Conservation (phyloP, 208 protist genomes). For the Jaenimonas drosophilae region DNA sequence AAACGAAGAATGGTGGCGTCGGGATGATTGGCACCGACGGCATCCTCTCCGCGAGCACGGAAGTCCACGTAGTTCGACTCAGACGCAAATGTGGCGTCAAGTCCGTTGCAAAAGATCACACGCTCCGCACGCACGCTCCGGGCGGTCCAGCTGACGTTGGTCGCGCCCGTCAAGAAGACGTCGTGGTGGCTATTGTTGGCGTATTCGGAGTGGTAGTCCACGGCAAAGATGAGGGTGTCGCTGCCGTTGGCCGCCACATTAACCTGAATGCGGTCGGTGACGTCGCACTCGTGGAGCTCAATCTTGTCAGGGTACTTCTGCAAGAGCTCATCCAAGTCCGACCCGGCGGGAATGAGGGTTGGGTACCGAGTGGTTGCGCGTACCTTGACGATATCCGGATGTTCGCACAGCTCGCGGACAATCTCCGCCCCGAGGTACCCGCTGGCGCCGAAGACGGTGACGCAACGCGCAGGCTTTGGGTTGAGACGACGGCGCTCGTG, state of each 20-base stretch:
- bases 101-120: slow-evolving; percentile 85
- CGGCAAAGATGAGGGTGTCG: slow-evolving; percentile 87
- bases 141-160: slow-evolving; percentile 87
- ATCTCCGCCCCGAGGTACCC: slow-evolving; percentile 85
- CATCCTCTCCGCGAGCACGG: slow-evolving; percentile 82
- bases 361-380: slow-evolving; percentile 84
- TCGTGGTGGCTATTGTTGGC: slow-evolving; percentile 90
- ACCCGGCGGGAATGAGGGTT: slow-evolving; percentile 79
- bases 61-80: slow-evolving; percentile 90
- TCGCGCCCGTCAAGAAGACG: slow-evolving; percentile 80
- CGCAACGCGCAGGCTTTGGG: slow-evolving; percentile 79
- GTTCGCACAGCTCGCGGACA: slow-evolving; percentile 84
- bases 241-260: slow-evolving; percentile 87
- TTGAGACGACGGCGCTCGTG: slow-evolving; percentile 83
- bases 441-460: slow-evolving; percentile 84
- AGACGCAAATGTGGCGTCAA: slow-evolving; percentile 88
- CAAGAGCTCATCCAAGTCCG: slow-evolving; percentile 79
- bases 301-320: slow-evolving; percentile 83
- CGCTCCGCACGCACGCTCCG: slow-evolving; percentile 83
- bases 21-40: slow-evolving; percentile 82
- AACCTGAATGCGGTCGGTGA: slow-evolving; percentile 87
- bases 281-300: slow-evolving; percentile 88
- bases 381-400: slow-evolving; percentile 84
- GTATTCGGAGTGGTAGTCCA: slow-evolving; percentile 87
- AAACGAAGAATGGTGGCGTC: slow-evolving; percentile 86